A percentile compares a stretch with the other conserved stretches of the same genome.
phyloP scores from a whole-genome alignment of 2,329 filamentous ascomycete species.

The Fusarium irregulare region DNA sequence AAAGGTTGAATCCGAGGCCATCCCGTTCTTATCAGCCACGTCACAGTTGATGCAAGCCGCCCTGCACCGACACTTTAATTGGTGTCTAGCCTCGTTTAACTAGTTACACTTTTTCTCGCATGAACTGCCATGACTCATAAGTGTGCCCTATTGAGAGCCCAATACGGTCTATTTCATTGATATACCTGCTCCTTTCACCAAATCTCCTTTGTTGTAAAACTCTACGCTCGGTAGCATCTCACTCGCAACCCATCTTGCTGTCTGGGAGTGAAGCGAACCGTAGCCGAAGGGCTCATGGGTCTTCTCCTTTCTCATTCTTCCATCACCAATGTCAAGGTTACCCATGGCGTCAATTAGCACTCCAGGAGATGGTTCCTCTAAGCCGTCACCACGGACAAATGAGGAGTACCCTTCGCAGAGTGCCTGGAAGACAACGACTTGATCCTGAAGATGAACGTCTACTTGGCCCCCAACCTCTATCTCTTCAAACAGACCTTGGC shows the following conservation, averaged over 20 bases:
- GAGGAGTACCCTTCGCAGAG: slow-evolving; percentile 64
- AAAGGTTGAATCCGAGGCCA: slow-evolving; percentile 17
- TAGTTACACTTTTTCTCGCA: neutral
- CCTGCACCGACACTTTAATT: slow-evolving; percentile 1
- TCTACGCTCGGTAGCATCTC: slow-evolving; percentile 61
- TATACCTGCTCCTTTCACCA: slow-evolving; percentile 60
- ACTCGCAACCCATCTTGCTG: slow-evolving; percentile 69
- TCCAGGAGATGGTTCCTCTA: slow-evolving; percentile 30
- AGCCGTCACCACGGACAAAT: slow-evolving; percentile 51
- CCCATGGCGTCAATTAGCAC: slow-evolving; percentile 47
- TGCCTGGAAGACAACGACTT: slow-evolving; percentile 70
- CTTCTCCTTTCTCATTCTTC: slow-evolving; percentile 56
- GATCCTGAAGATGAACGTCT: slow-evolving; percentile 70
- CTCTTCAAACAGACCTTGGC: slow-evolving; percentile 59
- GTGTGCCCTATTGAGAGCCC: neutral
- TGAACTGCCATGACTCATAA: slow-evolving; percentile 5
- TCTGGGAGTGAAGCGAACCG: slow-evolving; percentile 66
- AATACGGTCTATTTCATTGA: slow-evolving; percentile 19
- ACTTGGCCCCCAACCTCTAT: slow-evolving; percentile 59
- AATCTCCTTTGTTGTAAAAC: slow-evolving; percentile 63
- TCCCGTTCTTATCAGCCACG: slow-evolving; percentile 26
- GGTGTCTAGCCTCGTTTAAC: neutral
- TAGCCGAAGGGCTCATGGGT: slow-evolving; percentile 64
- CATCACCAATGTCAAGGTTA: slow-evolving; percentile 44
- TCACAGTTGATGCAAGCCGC: slow-evolving; percentile 25